Evolutionary conservation across 805 yeast genomes (phyloP).

Genomic region (Suhomyces sp.): DNA sequence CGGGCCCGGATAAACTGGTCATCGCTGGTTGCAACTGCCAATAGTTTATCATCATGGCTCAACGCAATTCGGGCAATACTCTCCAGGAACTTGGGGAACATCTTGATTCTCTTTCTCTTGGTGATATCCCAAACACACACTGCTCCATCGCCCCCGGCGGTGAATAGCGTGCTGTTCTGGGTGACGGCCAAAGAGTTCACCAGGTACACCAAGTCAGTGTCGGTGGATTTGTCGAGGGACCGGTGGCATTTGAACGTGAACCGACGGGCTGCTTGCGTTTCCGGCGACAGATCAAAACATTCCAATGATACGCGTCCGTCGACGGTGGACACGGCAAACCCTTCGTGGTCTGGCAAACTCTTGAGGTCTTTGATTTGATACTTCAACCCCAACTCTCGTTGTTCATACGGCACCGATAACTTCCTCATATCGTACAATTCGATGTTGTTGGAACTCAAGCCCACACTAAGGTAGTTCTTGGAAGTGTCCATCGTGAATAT

Average conservation of each 20-base stretch:
- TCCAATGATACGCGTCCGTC: constrained; percentile 83
- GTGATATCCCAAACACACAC: constrained; percentile 53
- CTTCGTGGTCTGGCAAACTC: constrained; percentile 52
- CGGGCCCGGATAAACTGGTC: constrained; percentile 37
- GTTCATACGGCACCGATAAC: constrained; percentile 43
- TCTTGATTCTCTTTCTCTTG: constrained; percentile 43
- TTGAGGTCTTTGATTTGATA: constrained; percentile 60
- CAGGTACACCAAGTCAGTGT: constrained; percentile 52
- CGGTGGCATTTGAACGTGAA: constrained; percentile 87
- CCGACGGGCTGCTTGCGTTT: constrained; percentile 40
- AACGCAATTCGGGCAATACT: constrained; percentile 26
- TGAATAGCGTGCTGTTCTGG: constrained; percentile 41
- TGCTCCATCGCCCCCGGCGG: constrained; percentile 53
- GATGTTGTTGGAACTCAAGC: constrained; percentile 51
- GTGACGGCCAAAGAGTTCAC: constrained; percentile 50
- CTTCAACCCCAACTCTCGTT: constrained; percentile 63
- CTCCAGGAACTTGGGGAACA: constrained; percentile 34
- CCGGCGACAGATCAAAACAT: constrained; percentile 52
- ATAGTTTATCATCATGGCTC: constrained; percentile 15
- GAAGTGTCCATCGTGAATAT: constrained; percentile 63
- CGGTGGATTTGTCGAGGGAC: constrained; percentile 31
- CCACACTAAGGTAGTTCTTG: constrained; percentile 47
- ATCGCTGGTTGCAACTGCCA: constrained; percentile 44
- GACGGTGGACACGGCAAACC: constrained; percentile 68
- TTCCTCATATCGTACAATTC: constrained; percentile 59